A percentile compares a stretch with the other conserved stretches of the same genome.
Evolutionary conservation across 495 filamentous ascomycete genomes (phyloP).

Genomic region (Tetracladium setigerum): DNA sequence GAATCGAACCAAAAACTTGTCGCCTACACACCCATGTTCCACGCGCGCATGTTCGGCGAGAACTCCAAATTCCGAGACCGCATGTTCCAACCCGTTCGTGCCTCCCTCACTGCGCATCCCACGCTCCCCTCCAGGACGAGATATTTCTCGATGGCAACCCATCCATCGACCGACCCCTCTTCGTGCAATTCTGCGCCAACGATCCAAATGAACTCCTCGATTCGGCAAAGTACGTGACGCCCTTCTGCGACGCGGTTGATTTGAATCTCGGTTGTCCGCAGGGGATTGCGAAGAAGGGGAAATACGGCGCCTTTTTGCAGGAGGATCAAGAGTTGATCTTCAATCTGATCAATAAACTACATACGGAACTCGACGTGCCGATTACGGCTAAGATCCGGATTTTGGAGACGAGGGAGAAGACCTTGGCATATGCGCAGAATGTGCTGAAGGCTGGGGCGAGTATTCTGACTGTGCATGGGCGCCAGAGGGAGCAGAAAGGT

Average conservation of each 20-base stretch:
- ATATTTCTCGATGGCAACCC: constrained; percentile 80
- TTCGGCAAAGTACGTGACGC: constrained; percentile 67
- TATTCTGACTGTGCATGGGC: constrained; percentile 87
- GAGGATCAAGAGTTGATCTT: constrained; percentile 84
- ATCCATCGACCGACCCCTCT: constrained; percentile 71
- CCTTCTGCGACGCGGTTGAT: constrained; percentile 91
- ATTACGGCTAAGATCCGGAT: constrained; percentile 95
- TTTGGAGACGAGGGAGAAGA: constrained; percentile 77
- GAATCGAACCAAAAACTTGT: constrained; percentile 52
- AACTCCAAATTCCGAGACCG: constrained; percentile 64
- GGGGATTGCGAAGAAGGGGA: constrained; percentile 81
- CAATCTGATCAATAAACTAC: constrained; percentile 68
- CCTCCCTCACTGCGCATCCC: constrained; percentile 9
- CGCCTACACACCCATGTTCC: constrained; percentile 91
- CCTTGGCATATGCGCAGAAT: constrained; percentile 81
- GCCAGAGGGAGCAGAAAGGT: constrained; percentile 86
- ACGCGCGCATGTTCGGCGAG: constrained; percentile 76
- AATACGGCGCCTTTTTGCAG: constrained; percentile 91
- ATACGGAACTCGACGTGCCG: constrained; percentile 59
- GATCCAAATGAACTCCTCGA: constrained; percentile 66
- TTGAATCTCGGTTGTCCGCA: constrained; percentile 98
- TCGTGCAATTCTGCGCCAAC: constrained; percentile 97
- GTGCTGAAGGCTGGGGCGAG: constrained; percentile 85
- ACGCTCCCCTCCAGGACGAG: constrained; percentile 11
- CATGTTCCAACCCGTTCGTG: constrained; percentile 62